Conservation (phyloP, 2,329 filamentous ascomycete genomes). For the Aureobasidium sp. region DNA sequence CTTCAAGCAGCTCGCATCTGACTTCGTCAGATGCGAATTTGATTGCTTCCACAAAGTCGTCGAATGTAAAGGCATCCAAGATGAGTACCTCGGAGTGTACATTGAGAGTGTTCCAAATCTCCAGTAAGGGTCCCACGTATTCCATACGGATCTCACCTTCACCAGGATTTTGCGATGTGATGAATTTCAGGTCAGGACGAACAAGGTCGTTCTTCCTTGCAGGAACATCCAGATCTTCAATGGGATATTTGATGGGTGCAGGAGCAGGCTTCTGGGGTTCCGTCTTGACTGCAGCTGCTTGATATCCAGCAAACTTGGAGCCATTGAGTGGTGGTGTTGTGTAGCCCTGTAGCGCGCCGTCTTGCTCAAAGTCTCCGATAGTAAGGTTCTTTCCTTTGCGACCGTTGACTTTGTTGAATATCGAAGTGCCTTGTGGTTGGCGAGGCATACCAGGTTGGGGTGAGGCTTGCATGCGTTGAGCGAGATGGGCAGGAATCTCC, state of each 20-base stretch:
- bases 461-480: conserved; percentile 72
- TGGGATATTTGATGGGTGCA: conserved; percentile 83
- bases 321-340: conserved; percentile 7
- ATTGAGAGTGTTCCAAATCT: conserved; percentile 94
- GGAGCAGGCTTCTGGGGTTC: conserved; percentile 46
- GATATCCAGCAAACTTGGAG: conserved; percentile 9
- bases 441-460: conserved; percentile 31
- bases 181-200: conserved; percentile 70
- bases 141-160: conserved; percentile 63
- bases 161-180: conserved; percentile 41
- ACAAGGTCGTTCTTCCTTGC: conserved; percentile 56
- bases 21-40: conserved; percentile 65
- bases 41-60: conserved; percentile 89
- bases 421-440: conserved; percentile 3
- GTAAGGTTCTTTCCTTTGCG: conserved; percentile 16
- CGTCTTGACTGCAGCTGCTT: background rate
- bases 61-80: conserved; percentile 94
- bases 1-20: conserved; percentile 78
- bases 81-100: conserved; percentile 96
- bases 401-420: conserved; percentile 17
- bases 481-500: conserved; percentile 75
- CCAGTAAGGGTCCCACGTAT: conserved; percentile 76
- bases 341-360: conserved; percentile 1
- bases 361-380: conserved; percentile 9
- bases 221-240: conserved; percentile 82